A percentile compares a stretch with the other conserved stretches of the same genome.
Conservation (phyloP, 2,329 filamentous ascomycete species). For the Thelonectria blattea region DNA sequence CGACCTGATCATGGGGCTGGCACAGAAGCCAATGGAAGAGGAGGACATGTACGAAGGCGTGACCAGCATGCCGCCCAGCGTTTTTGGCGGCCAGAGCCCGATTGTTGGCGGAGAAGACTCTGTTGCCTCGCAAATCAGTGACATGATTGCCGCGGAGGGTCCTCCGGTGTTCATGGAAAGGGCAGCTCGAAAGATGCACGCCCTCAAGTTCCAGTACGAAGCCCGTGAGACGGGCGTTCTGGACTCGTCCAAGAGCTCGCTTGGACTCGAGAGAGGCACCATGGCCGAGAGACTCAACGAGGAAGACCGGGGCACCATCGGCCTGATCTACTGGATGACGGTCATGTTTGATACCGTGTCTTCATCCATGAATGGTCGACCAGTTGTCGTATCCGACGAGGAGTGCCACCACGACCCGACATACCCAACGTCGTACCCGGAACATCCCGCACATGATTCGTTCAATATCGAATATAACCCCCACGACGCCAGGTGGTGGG, state of each 20-base stretch:
- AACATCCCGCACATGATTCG: constrained; percentile 28
- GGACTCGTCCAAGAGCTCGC: constrained; percentile 34
- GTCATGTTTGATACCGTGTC: constrained; percentile 66
- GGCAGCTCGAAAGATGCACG: constrained; percentile 47
- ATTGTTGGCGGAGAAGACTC: constrained; percentile 33
- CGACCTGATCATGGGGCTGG: constrained; percentile 48
- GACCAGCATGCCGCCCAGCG: constrained; percentile 18
- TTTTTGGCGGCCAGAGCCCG: constrained; percentile 29
- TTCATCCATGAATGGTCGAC: constrained; percentile 55
- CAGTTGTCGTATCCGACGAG: constrained; percentile 47
- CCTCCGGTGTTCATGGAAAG: constrained; percentile 44
- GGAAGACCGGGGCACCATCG: constrained; percentile 53
- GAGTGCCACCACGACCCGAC: constrained; percentile 47
- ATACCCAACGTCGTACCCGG: constrained; percentile 34
- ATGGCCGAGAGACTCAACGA: constrained; percentile 32
- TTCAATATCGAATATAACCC: constrained; percentile 30
- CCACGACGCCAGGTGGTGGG: constrained; percentile 42
- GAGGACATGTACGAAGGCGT: constrained; percentile 29
- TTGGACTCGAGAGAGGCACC: constrained; percentile 35
- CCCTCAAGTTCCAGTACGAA: constrained; percentile 45
- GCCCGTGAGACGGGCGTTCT: constrained; percentile 36
- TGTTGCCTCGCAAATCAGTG: constrained; percentile 41
- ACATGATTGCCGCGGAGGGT: constrained; percentile 38
- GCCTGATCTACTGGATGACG: constrained; percentile 65
- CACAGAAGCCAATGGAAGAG: constrained; percentile 44